Percentiles rank a stretch among this genome's conserved stretches.
phyloP scores from a whole-genome alignment of 78 protist species.

The Anaeramoeba flamelloides region DNA sequence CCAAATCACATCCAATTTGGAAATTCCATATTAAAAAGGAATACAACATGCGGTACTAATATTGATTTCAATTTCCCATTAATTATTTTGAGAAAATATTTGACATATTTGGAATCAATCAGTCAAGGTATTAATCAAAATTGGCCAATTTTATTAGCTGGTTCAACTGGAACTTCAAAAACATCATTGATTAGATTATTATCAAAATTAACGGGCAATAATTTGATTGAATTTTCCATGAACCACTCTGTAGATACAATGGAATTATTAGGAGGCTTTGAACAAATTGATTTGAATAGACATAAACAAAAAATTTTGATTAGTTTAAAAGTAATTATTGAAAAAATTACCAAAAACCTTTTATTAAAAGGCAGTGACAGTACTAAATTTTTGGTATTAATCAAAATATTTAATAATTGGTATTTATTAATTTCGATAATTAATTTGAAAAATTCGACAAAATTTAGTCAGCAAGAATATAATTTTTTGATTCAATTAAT shows the following conservation, averaged over 20 bases:
- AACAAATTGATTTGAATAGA: conserved; percentile 49
- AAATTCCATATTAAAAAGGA: background rate
- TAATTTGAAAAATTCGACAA: background rate
- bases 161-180: background rate
- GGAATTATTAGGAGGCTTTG: conserved; percentile 72
- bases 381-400: too few species aligned
- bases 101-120: background rate
- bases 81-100: background rate
- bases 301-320: background rate
- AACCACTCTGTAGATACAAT: conserved; percentile 57
- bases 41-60: background rate
- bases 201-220: conserved; percentile 50
- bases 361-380: background rate
- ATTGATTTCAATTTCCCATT: background rate
- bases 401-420: too few species aligned
- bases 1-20: conserved; percentile 16
- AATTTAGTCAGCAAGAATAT: background rate
- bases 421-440: too few species aligned
- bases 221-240: conserved; percentile 58
- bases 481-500: background rate
- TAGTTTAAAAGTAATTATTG: background rate
- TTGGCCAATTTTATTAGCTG: background rate
- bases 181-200: conserved; percentile 34
- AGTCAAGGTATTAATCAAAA: background rate
- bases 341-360: background rate